phyloP scores from a whole-genome alignment of 495 filamentous ascomycete species.

The Neurospora sp. region DNA sequence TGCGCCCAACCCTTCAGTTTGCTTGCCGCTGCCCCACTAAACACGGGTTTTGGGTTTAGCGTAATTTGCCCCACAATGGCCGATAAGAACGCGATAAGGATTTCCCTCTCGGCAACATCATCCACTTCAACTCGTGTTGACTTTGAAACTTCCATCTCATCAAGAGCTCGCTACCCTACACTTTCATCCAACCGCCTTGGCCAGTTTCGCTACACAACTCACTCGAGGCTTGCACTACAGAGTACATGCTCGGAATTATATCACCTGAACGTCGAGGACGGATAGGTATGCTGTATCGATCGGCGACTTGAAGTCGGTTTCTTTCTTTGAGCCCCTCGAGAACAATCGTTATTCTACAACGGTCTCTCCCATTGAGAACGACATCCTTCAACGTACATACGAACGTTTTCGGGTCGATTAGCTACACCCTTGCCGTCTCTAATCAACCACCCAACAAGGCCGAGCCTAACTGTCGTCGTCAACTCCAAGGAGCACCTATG shows the following conservation, averaged over 20 bases:
- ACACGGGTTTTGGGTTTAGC: conserved; percentile 6
- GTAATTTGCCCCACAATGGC: conserved; percentile 10
- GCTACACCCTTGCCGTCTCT: not conserved
- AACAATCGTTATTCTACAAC: not conserved
- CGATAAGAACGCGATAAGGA: conserved; percentile 17
- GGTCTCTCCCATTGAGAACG: not conserved
- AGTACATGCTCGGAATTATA: not conserved
- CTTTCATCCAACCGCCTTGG: not conserved
- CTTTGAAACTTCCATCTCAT: not conserved
- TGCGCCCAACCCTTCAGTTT: not conserved
- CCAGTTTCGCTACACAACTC: not conserved
- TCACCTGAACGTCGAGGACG: not conserved
- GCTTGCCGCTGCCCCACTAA: not conserved
- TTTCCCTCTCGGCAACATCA: not conserved
- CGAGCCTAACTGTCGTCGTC: not conserved
- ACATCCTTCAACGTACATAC: not conserved
- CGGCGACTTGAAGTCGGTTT: not conserved
- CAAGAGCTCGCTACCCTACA: not conserved
- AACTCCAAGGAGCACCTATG: not conserved
- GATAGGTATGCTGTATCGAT: not conserved
- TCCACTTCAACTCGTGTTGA: not conserved
- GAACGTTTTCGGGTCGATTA: not conserved
- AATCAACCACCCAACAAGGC: not conserved
- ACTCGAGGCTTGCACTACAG: not conserved
- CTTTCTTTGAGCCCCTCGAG: not conserved